phyloP scores from a whole-genome alignment of 2,329 filamentous ascomycete genomes.

The Emergomyces orientalis region DNA sequence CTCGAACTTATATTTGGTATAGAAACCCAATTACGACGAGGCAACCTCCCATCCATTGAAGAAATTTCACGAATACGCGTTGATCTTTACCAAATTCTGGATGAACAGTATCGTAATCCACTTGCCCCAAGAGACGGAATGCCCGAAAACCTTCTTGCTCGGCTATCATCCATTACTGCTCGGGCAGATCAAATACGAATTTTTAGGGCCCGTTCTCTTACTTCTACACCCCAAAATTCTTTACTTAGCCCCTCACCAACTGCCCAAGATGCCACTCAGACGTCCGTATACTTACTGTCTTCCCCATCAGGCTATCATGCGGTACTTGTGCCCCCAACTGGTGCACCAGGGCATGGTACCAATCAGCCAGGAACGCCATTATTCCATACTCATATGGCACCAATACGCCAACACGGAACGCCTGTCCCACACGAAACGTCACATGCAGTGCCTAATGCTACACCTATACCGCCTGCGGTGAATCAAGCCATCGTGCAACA shows the following conservation, averaged over 20 bases:
- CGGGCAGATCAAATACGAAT: slow-evolving; percentile 27
- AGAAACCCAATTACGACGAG: slow-evolving; percentile 24
- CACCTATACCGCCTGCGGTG: neutral
- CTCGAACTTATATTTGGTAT: slow-evolving; percentile 20
- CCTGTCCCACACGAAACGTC: neutral
- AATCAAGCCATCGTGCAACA: slow-evolving; percentile 4
- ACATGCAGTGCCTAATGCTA: slow-evolving; percentile 1
- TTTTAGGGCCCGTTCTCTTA: slow-evolving; percentile 13
- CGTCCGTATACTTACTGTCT: slow-evolving; percentile 36
- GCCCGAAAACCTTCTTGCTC: slow-evolving; percentile 23
- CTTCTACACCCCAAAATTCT: slow-evolving; percentile 16
- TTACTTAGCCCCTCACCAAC: slow-evolving; percentile 8
- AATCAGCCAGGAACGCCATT: neutral
- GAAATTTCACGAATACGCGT: slow-evolving; percentile 24
- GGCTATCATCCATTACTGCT: slow-evolving; percentile 24
- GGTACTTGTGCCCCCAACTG: slow-evolving; percentile 34
- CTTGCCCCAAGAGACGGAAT: slow-evolving; percentile 19
- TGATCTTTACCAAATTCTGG: slow-evolving; percentile 26
- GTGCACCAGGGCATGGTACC: slow-evolving; percentile 16
- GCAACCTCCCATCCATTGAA: slow-evolving; percentile 24
- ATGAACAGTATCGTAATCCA: slow-evolving; percentile 24
- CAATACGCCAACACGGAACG: neutral
- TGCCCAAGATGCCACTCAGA: slow-evolving; percentile 11
- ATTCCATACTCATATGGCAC: neutral
- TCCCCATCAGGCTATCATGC: slow-evolving; percentile 39